Evolutionary conservation across 1,284 basidiomycete genomes (phyloP).

Genomic region (Rhodotorula sp.): DNA sequence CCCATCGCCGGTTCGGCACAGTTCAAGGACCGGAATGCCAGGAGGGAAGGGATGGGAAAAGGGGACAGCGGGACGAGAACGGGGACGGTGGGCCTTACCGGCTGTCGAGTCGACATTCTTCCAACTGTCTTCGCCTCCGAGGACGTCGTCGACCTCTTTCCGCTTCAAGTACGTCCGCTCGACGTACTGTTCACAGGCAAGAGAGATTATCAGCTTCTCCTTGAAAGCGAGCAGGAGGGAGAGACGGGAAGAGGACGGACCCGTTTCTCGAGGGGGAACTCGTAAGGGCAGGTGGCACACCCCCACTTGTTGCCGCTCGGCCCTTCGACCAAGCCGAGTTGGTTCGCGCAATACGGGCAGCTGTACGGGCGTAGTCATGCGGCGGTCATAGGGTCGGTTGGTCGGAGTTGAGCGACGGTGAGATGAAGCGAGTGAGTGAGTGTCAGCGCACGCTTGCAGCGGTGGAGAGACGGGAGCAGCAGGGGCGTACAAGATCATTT

Average conservation of each 20-base stretch:
- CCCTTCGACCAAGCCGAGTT: conserved; percentile 71
- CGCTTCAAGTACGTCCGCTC: conserved; percentile 70
- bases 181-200: conserved; percentile 63
- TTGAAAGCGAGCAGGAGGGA: no score
- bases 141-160: conserved; percentile 87
- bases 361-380: conserved; percentile 9
- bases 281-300: conserved; percentile 91
- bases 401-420: neutral
- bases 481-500: no score
- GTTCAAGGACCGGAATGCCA: no score
- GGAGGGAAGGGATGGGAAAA: neutral
- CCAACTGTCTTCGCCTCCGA: conserved; percentile 92
- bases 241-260: neutral
- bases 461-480: no score
- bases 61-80: neutral
- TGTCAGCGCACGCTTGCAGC: no score
- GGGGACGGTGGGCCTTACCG: conserved; percentile 55
- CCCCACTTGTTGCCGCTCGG: conserved; percentile 75
- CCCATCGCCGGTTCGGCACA: neutral
- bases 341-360: conserved; percentile 92
- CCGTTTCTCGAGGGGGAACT: conserved; percentile 72
- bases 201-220: no score
- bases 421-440: neutral
- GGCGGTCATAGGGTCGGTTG: neutral
- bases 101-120: conserved; percentile 88